phyloP scores from a whole-genome alignment of 1,139 yeast genomes.

The Pichia sp. region DNA sequence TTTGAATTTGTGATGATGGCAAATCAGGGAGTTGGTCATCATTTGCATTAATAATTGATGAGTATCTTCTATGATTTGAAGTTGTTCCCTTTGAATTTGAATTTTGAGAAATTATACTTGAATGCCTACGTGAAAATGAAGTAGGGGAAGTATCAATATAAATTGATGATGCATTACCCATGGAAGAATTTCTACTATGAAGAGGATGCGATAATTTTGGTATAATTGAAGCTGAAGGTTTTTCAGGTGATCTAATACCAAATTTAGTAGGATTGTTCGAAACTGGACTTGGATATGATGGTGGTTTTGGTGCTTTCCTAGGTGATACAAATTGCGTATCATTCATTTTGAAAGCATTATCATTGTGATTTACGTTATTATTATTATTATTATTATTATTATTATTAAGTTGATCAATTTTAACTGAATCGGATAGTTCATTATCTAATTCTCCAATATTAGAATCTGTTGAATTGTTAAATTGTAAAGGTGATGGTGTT shows the following conservation, averaged over 20 bases:
- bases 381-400: background rate
- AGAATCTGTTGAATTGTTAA: background rate
- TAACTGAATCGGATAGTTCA: background rate
- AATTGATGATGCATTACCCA: constrained; percentile 27
- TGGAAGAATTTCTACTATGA: constrained; percentile 25
- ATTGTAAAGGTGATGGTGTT: constrained; percentile 8
- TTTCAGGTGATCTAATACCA: constrained; percentile 25
- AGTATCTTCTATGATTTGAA: constrained; percentile 17
- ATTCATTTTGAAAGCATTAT: no score
- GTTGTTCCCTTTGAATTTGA: constrained; percentile 1
- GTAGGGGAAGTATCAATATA: constrained; percentile 20
- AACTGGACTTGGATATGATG: constrained; percentile 43
- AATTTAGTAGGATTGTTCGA: constrained; percentile 25
- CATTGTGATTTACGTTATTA: no score
- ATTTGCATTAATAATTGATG: constrained; percentile 11
- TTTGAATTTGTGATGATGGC: background rate
- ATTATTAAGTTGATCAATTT: background rate
- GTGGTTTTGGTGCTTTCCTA: constrained; percentile 58
- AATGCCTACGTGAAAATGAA: constrained; percentile 6
- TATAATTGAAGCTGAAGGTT: constrained; percentile 4
- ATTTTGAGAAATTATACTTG: constrained; percentile 6
- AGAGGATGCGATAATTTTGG: constrained; percentile 9
- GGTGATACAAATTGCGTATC: constrained; percentile 44
- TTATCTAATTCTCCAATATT: background rate
- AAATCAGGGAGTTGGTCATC: background rate